phyloP scores from a whole-genome alignment of 352 stramenopile species.

The Pythium aquatile region DNA sequence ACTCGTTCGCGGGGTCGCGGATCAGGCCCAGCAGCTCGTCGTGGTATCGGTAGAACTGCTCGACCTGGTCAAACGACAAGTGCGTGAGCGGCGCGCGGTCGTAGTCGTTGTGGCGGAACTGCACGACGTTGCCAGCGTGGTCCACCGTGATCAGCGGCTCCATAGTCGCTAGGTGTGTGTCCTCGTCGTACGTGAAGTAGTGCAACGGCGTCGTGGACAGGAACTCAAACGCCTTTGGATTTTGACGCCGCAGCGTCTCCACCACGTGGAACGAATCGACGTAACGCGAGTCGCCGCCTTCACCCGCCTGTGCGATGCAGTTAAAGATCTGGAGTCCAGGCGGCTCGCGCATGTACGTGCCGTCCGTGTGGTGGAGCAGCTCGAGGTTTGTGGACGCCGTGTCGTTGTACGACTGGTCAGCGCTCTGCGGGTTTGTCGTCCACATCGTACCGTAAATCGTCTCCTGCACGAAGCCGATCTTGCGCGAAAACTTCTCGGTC shows the following conservation, averaged over 20 bases:
- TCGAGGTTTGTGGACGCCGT: conserved; percentile 86
- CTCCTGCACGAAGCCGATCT: conserved; percentile 81
- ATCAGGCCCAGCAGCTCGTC: conserved; percentile 65
- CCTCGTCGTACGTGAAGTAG: conserved; percentile 77
- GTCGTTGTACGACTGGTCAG: conserved; percentile 81
- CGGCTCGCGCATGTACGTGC: conserved; percentile 85
- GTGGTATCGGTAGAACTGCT: conserved; percentile 73
- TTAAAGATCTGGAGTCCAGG: conserved; percentile 91
- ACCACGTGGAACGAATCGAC: conserved; percentile 79
- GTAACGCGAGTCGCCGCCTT: conserved; percentile 76
- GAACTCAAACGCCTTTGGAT: conserved; percentile 68
- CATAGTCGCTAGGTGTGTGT: conserved; percentile 75
- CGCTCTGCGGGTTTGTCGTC: conserved; percentile 76
- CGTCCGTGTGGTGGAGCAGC: conserved; percentile 84
- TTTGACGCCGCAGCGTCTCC: conserved; percentile 54
- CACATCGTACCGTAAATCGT: conserved; percentile 91
- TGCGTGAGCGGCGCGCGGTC: conserved; percentile 82
- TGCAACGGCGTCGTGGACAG: conserved; percentile 66
- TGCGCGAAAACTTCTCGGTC: conserved; percentile 75
- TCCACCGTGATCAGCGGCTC: conserved; percentile 79
- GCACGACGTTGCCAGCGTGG: conserved; percentile 63
- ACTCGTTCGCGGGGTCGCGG: conserved; percentile 60
- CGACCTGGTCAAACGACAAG: conserved; percentile 67
- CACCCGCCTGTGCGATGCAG: conserved; percentile 71
- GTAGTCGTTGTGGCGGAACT: conserved; percentile 90